A percentile compares a stretch with the other conserved stretches of the same genome.
phyloP scores from a whole-genome alignment of 1,284 basidiomycete species.

The Sanghuangporus sanghuang region DNA sequence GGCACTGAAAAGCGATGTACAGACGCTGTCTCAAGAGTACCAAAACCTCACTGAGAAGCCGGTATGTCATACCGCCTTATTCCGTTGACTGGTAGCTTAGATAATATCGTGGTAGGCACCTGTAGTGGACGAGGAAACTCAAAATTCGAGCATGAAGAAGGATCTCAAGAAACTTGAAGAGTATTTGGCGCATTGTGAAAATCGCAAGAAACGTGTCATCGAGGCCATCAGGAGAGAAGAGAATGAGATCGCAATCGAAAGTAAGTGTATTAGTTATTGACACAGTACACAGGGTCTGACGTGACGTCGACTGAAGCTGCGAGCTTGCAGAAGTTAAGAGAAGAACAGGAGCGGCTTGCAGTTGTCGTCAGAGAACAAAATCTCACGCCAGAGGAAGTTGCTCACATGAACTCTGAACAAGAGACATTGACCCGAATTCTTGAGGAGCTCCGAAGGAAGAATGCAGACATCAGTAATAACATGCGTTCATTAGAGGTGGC shows the following conservation, averaged over 20 bases:
- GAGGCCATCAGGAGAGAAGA: constrained; percentile 60
- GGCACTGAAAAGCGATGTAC: constrained; percentile 41
- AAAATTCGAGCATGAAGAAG: constrained; percentile 49
- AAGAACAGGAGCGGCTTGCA: constrained; percentile 57
- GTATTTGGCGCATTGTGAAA: constrained; percentile 58
- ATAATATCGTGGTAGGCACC: constrained; percentile 47
- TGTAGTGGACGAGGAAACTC: constrained; percentile 52
- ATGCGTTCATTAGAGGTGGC: constrained; percentile 75
- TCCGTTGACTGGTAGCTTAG: constrained; percentile 11
- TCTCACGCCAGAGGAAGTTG: constrained; percentile 78
- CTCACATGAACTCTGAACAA: constrained; percentile 82
- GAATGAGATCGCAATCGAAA: constrained; percentile 46
- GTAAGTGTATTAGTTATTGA: constrained; percentile 11
- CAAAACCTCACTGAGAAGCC: constrained; percentile 56
- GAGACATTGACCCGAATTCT: constrained; percentile 65
- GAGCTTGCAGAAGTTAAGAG: constrained; percentile 53
- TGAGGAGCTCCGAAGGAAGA: constrained; percentile 71
- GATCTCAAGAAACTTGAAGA: constrained; percentile 70
- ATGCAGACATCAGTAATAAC: constrained; percentile 62
- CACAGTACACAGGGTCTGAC: constrained; percentile 12
- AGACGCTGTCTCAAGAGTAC: constrained; percentile 44
- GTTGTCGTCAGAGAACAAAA: constrained; percentile 77
- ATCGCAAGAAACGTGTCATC: constrained; percentile 54
- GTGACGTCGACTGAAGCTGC: constrained; percentile 34
- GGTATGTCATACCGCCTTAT: constrained; percentile 31